Percentiles rank a stretch among this genome's conserved stretches.
Conservation (phyloP, 129 eudicot species). For the Tagetes erecta region DNA sequence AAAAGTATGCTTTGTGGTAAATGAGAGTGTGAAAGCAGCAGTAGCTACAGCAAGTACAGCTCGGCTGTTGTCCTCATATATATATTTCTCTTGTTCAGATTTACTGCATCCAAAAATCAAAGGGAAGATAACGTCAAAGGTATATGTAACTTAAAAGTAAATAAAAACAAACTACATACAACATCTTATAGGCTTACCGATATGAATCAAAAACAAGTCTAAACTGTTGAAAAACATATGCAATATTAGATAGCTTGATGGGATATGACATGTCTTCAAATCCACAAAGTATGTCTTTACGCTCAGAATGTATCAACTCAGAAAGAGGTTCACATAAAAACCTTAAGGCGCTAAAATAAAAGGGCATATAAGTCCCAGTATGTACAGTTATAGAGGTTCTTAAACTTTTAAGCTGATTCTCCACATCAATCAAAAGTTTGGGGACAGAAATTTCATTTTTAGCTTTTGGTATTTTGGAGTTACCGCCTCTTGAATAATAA, state of each 20-base stretch:
- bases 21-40: conserved; percentile 68
- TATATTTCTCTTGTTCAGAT: conserved; percentile 44
- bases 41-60: conserved; percentile 56
- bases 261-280: conserved; percentile 31
- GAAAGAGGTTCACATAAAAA: conserved; percentile 74
- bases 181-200: conserved; percentile 42
- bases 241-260: conserved; percentile 40
- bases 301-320: conserved; percentile 50
- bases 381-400: conserved; percentile 21
- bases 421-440: conserved; percentile 40
- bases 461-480: conserved; percentile 20
- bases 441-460: conserved; percentile 29
- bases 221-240: conserved; percentile 52
- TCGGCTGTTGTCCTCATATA: conserved; percentile 49
- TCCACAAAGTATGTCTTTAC: conserved; percentile 53
- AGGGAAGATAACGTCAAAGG: background rate
- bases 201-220: conserved; percentile 40
- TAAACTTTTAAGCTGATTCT: conserved; percentile 42
- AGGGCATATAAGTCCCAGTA: conserved; percentile 30
- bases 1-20: conserved; percentile 40
- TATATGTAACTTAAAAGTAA: background rate
- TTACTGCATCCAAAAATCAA: conserved; percentile 41
- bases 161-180: conserved; percentile 16
- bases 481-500: conserved; percentile 32
- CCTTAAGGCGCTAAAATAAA: conserved; percentile 57